These are phyloP conservation scores for Apium graveolens DNA, from an alignment of 129 eudicot genomes.

Conservation along the genomic window DNA sequence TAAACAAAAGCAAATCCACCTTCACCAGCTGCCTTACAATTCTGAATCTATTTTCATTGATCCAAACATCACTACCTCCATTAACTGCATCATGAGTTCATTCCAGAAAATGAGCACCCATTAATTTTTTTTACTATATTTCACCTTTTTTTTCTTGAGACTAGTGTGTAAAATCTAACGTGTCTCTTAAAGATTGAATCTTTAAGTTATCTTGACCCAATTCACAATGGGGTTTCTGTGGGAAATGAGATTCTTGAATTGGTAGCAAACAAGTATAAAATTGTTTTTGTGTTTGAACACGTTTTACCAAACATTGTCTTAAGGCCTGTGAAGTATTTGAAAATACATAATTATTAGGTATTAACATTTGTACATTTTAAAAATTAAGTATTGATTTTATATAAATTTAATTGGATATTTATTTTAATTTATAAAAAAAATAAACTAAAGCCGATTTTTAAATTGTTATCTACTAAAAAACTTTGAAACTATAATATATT, in stretches of 20 bases:
- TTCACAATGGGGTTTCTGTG: background rate
- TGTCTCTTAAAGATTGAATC: too few relatives aligned
- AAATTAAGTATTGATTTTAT: too few relatives aligned
- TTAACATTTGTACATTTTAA: too few relatives aligned
- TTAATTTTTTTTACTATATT: too few relatives aligned
- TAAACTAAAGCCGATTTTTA: too few relatives aligned
- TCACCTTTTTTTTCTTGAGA: background rate
- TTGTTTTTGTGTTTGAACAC: background rate
- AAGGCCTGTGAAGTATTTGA: background rate
- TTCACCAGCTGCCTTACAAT: constrained; percentile 68
- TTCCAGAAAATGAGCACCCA: constrained; percentile 96
- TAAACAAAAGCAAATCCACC: constrained; percentile 83
- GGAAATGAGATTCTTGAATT: background rate
- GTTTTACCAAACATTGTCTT: background rate
- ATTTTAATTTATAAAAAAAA: too few relatives aligned
- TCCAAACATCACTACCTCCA: constrained; percentile 86
- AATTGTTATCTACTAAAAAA: too few relatives aligned
- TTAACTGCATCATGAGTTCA: constrained; percentile 77
- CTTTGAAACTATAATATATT: too few relatives aligned
- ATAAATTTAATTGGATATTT: too few relatives aligned
- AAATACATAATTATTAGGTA: too few relatives aligned
- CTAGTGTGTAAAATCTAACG: too few relatives aligned
- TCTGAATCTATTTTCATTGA: constrained; percentile 79
- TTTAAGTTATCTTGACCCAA: too few relatives aligned
- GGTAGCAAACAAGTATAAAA: background rate